Evolutionary conservation across 805 yeast species (phyloP).

Genomic region (Hanseniaspora lindneri): DNA sequence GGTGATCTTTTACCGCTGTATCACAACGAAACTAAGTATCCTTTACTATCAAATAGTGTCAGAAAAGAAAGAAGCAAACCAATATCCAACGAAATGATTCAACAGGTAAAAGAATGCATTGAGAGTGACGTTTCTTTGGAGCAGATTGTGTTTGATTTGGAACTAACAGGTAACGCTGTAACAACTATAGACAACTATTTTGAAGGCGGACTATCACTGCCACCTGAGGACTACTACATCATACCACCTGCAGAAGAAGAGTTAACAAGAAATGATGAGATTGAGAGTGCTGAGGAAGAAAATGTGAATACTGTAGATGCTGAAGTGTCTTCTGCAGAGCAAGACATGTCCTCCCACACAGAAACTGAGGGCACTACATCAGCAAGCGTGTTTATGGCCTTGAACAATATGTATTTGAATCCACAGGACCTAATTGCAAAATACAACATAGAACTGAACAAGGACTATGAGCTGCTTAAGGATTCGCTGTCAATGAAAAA

Average conservation of each 20-base stretch:
- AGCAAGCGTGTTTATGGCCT: conserved; percentile 21
- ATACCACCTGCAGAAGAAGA: conserved; percentile 18
- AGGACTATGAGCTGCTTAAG: conserved; percentile 19
- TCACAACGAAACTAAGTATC: conserved; percentile 7
- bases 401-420: conserved; percentile 25
- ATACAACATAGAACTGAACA: conserved; percentile 22
- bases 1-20: conserved; percentile 3
- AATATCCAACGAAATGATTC: conserved; percentile 7
- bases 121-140: conserved; percentile 27
- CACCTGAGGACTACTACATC: conserved; percentile 32
- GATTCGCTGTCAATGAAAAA: conserved; percentile 22
- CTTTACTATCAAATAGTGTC: background rate
- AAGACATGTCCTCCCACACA: background rate
- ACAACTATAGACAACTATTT: conserved; percentile 63
- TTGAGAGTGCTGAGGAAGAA: no score
- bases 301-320: no score
- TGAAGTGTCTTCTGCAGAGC: conserved; percentile 3
- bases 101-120: background rate
- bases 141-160: conserved; percentile 64
- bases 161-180: conserved; percentile 69
- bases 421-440: conserved; percentile 26
- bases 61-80: conserved; percentile 5
- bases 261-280: background rate
- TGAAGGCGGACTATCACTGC: conserved; percentile 50
- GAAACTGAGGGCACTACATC: background rate